These are phyloP conservation scores for Silene noctiflora DNA, from an alignment of 179 eudicot genomes.

Conservation along the genomic window DNA sequence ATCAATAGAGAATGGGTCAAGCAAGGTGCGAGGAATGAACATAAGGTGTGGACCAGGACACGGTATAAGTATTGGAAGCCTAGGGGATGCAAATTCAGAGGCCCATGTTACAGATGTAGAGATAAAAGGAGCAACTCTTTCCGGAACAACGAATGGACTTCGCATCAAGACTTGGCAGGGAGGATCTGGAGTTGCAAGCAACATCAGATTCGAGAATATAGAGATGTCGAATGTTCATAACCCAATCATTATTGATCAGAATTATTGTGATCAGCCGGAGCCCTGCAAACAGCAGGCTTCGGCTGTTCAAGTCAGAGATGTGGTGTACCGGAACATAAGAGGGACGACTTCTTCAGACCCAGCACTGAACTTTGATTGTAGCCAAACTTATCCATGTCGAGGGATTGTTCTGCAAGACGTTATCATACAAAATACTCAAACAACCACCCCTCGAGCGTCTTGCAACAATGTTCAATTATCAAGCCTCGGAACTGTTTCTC, in stretches of 20 bases:
- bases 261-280: slow-evolving; percentile 45
- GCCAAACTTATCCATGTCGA: slow-evolving; percentile 48
- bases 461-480: slow-evolving; percentile 35
- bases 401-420: slow-evolving; percentile 45
- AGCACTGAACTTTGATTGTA: slow-evolving; percentile 53
- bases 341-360: slow-evolving; percentile 58
- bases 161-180: slow-evolving; percentile 71
- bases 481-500: slow-evolving; percentile 32
- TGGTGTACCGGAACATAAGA: slow-evolving; percentile 46
- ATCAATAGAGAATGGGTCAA: slow-evolving; percentile 63
- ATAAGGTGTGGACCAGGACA: slow-evolving; percentile 78
- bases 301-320: slow-evolving; percentile 51
- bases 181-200: slow-evolving; percentile 42
- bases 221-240: slow-evolving; percentile 46
- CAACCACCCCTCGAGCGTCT: slow-evolving; percentile 27
- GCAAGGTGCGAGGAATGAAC: slow-evolving; percentile 34
- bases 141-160: slow-evolving; percentile 48
- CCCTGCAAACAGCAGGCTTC: slow-evolving; percentile 52
- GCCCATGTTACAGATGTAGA: slow-evolving; percentile 47
- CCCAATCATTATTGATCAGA: slow-evolving; percentile 67
- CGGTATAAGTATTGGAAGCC: slow-evolving; percentile 64
- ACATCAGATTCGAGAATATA: slow-evolving; percentile 53
- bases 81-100: slow-evolving; percentile 39
- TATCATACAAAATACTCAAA: background rate
- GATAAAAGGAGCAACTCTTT: slow-evolving; percentile 40